Evolutionary conservation across 164 flowering plant genomes (phyloP).

Genomic region (Piper betle): DNA sequence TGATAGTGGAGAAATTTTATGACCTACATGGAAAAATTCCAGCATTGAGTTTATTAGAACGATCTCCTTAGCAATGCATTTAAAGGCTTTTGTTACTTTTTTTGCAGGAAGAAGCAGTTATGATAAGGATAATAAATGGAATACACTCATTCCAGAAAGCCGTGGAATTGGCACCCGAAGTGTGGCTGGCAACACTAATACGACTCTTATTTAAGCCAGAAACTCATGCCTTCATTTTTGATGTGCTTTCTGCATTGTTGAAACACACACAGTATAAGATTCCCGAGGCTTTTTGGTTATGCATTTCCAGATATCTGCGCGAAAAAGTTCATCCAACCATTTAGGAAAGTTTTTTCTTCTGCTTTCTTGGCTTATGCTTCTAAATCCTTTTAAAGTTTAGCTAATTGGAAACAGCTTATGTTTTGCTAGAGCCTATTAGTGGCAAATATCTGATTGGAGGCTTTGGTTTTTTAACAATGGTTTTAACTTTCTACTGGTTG

Average conservation of each 20-base stretch:
- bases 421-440: no score
- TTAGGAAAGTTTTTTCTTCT: neutral
- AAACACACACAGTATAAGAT: conserved; percentile 31
- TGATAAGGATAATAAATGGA: conserved; percentile 39
- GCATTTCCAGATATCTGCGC: conserved; percentile 56
- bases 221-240: conserved; percentile 38
- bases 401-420: no score
- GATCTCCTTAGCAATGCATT: neutral
- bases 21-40: neutral
- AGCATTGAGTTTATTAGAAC: neutral
- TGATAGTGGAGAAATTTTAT: neutral
- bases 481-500: no score
- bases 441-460: no score
- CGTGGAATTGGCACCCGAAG: conserved; percentile 52
- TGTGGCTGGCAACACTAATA: conserved; percentile 66
- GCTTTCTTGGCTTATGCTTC: neutral
- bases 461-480: no score
- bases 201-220: conserved; percentile 57
- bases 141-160: conserved; percentile 42
- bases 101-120: conserved; percentile 38
- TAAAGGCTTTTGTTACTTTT: neutral
- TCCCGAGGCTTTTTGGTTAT: conserved; percentile 51
- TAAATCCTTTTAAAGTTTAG: no score
- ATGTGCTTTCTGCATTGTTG: conserved; percentile 39
- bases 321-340: conserved; percentile 12